A percentile compares a stretch with the other conserved stretches of the same genome.
Evolutionary conservation across 2,329 filamentous ascomycete species (phyloP).

Genomic region (Penicillium sp.): DNA sequence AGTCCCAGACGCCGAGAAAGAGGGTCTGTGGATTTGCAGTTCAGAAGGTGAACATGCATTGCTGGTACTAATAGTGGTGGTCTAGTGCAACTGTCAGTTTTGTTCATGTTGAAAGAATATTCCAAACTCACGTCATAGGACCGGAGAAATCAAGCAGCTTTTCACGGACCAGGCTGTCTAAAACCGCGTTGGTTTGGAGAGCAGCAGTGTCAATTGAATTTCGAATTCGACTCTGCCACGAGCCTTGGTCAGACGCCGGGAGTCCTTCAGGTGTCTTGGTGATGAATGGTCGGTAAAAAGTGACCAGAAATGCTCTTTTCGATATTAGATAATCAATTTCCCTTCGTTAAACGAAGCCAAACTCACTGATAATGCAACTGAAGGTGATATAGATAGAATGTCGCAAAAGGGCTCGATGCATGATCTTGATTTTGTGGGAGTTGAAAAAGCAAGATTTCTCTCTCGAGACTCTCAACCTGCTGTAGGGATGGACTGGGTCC

Average conservation of each 20-base stretch:
- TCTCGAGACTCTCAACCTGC: slow-evolving; percentile 26
- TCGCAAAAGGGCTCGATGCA: slow-evolving; percentile 10
- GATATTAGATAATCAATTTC: background rate
- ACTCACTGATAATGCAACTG: slow-evolving; percentile 33
- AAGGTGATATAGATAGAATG: slow-evolving; percentile 28
- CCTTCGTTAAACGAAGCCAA: background rate
- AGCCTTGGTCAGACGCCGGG: slow-evolving; percentile 3
- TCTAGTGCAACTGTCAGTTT: slow-evolving; percentile 9
- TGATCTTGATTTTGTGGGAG: slow-evolving; percentile 19
- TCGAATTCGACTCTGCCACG: slow-evolving; percentile 28
- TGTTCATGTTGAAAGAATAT: too few species aligned
- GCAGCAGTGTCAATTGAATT: slow-evolving; percentile 21
- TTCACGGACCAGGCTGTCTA: slow-evolving; percentile 29
- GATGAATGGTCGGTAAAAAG: slow-evolving; percentile 32
- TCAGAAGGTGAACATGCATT: slow-evolving; percentile 35
- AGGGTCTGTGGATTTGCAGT: slow-evolving; percentile 25
- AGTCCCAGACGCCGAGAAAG: slow-evolving; percentile 29
- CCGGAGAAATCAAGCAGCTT: slow-evolving; percentile 23
- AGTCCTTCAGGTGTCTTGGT: slow-evolving; percentile 23
- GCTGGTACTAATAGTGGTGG: slow-evolving; percentile 32
- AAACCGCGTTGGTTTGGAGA: slow-evolving; percentile 26
- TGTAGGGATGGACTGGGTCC: slow-evolving; percentile 16
- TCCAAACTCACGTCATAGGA: slow-evolving; percentile 29
- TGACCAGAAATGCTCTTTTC: slow-evolving; percentile 26
- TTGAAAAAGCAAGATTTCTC: slow-evolving; percentile 16